These are phyloP conservation scores for Tubosaeta brunneosetosa DNA, from an alignment of 768 basidiomycete genomes.

Conservation along the genomic window DNA sequence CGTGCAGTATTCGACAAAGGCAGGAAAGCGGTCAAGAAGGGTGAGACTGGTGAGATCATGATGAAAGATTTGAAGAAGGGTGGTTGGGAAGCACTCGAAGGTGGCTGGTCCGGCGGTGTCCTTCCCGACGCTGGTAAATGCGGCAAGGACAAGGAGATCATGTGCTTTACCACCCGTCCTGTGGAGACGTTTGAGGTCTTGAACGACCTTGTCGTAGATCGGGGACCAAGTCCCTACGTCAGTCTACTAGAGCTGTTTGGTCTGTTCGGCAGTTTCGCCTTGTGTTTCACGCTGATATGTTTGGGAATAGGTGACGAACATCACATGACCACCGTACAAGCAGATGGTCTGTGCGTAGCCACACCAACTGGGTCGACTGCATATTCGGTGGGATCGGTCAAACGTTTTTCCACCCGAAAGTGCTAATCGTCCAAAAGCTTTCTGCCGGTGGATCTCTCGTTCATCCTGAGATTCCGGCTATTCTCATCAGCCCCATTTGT, in stretches of 20 bases:
- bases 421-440: slow-evolving; percentile 40
- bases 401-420: not conserved
- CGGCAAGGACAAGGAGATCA: slow-evolving; percentile 90
- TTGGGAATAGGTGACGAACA: slow-evolving; percentile 81
- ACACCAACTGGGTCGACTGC: slow-evolving; percentile 99
- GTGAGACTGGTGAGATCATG: slow-evolving; percentile 92
- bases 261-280: slow-evolving; percentile 36
- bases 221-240: slow-evolving; percentile 97
- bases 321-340: slow-evolving; percentile 98
- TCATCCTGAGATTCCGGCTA: slow-evolving; percentile 95
- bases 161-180: slow-evolving; percentile 94
- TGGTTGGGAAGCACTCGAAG: slow-evolving; percentile 96
- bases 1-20: slow-evolving; percentile 78
- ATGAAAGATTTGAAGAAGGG: slow-evolving; percentile 88
- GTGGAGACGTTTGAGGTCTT: slow-evolving; percentile 94
- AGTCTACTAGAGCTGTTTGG: slow-evolving; percentile 94
- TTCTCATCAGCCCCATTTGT: slow-evolving; percentile 96
- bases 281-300: slow-evolving; percentile 4
- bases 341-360: slow-evolving; percentile 89
- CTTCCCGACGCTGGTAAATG: slow-evolving; percentile 42
- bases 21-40: slow-evolving; percentile 85
- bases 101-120: slow-evolving; percentile 52
- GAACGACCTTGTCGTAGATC: slow-evolving; percentile 96
- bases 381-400: slow-evolving; percentile 67
- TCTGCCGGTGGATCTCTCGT: slow-evolving; percentile 98